phyloP scores from a whole-genome alignment of 2,329 filamentous ascomycete species.

The Ceratocystiopsis minuta region DNA sequence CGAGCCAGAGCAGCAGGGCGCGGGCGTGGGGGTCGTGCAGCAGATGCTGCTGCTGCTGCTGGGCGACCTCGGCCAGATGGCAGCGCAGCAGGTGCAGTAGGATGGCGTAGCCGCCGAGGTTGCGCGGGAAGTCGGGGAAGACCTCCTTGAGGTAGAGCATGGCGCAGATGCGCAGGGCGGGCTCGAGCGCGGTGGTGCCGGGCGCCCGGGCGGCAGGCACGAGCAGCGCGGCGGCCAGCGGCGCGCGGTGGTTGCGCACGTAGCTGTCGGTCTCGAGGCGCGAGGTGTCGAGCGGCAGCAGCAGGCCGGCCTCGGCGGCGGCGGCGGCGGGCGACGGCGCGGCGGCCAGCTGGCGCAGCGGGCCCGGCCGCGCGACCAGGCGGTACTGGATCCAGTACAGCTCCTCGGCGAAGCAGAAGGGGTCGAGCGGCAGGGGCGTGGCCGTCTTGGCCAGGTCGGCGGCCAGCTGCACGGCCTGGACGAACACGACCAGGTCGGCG shows the following conservation, averaged over 20 bases:
- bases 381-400: constrained; percentile 14
- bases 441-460: constrained; percentile 5
- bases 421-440: constrained; percentile 12
- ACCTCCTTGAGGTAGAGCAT: constrained; percentile 17
- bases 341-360: constrained; percentile 11
- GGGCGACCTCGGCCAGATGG: constrained; percentile 8
- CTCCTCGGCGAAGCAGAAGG: constrained; percentile 16
- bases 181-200: constrained; percentile 11
- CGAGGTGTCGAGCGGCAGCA: constrained; percentile 8
- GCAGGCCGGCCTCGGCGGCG: neutral
- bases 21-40: constrained; percentile 2
- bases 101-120: constrained; percentile 15
- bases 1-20: constrained; percentile 14
- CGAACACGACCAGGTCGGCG: constrained; percentile 13
- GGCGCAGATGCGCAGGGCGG: constrained; percentile 14
- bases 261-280: constrained; percentile 9
- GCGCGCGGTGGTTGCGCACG: constrained; percentile 12
- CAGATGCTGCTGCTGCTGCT: neutral
- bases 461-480: constrained; percentile 11
- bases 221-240: constrained; percentile 6
- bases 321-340: neutral
- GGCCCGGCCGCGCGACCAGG: constrained; percentile 13
- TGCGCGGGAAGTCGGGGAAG: constrained; percentile 16
- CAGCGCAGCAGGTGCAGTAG: constrained; percentile 13
- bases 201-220: constrained; percentile 1